Base-by-base conservation (phyloP, 495 filamentous ascomycete genomes). In the Penicillium egyptiacum region DNA sequence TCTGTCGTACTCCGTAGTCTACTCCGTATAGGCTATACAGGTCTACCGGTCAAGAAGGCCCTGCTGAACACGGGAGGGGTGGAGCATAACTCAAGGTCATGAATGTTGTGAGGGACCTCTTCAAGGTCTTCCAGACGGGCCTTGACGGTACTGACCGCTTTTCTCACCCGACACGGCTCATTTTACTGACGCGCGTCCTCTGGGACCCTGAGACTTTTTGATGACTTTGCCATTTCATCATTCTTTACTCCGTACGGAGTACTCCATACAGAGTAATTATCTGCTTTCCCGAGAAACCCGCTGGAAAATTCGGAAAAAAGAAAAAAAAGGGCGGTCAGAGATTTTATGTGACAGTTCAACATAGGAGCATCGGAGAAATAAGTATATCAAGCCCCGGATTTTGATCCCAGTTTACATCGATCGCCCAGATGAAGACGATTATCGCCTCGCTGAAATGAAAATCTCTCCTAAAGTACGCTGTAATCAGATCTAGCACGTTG, bases 251-350 rank as follows among this genome's bases (percentile, higher is more conserved):
- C 0, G n/a, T n/a, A n/a, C n/a, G n/a, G n/a, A n/a, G 6, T 46
- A 17, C 23, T 26, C 43, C 22, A 4, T 28, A 17, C 3, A 30
- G 28, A 10, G 8, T 20, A 39, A 35, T 41, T 45, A 43, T 58
- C 47, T 16, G 41, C 11, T 53, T 63, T 67, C 45, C 65, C 66
- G 66, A 69, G 54, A 47, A 58, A 64, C 42, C 58, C 66, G 66
- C 65, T 66, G 56, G 46, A 60, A 69, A 64, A 19, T 37, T 16
- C 14, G 22, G 6, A 19, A 25, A 28, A 42, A 31, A 25, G 22
- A 42, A 31, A 4, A 23, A 31, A 48, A 64, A 57, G 25, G 53
- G 65, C 63, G 65, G 65, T 63, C 60, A 60, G 50, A 41, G 16
- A 20, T 11, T 7, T 7, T 10, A 12, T 16, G 25, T 16, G 42